These are phyloP conservation scores for Sarcomyxa edulis DNA, from an alignment of 768 basidiomycete species.

Conservation along the genomic window DNA sequence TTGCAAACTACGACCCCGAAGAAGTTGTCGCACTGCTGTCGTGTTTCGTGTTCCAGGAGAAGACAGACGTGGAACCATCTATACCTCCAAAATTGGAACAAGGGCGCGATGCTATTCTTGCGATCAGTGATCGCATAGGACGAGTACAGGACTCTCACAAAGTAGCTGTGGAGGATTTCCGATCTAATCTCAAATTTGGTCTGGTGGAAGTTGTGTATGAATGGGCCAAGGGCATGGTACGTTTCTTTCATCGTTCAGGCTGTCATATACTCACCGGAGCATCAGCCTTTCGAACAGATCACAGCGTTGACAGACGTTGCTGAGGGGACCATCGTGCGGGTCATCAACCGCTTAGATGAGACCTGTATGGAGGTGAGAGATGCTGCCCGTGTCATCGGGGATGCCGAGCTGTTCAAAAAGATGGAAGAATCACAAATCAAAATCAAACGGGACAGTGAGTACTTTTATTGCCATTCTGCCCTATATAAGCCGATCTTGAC, in stretches of 20 bases:
- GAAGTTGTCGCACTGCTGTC: slow-evolving; percentile 96
- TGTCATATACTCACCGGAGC: background rate
- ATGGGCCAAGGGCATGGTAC: slow-evolving; percentile 98
- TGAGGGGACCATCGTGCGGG: slow-evolving; percentile 95
- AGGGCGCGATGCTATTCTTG: slow-evolving; percentile 74
- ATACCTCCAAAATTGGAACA: slow-evolving; percentile 76
- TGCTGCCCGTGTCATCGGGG: slow-evolving; percentile 95
- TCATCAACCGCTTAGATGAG: slow-evolving; percentile 94
- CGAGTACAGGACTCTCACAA: slow-evolving; percentile 76
- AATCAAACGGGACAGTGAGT: slow-evolving; percentile 95
- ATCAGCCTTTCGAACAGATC: slow-evolving; percentile 93
- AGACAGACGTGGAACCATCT: slow-evolving; percentile 84
- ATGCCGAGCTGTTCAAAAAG: slow-evolving; percentile 92
- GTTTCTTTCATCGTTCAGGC: slow-evolving; percentile 15
- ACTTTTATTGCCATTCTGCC: background rate
- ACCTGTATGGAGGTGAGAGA: slow-evolving; percentile 96
- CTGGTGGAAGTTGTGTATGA: slow-evolving; percentile 96
- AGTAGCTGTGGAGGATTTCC: slow-evolving; percentile 75
- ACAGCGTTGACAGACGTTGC: slow-evolving; percentile 88
- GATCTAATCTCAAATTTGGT: slow-evolving; percentile 80
- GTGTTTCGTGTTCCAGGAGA: slow-evolving; percentile 98
- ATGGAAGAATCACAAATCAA: slow-evolving; percentile 94
- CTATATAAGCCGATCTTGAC: background rate
- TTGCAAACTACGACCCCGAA: slow-evolving; percentile 87
- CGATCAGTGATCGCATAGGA: slow-evolving; percentile 74